A percentile compares a stretch with the other conserved stretches of the same genome.
Conservation (phyloP, 2,329 filamentous ascomycete species). For the Aspergillus sp. region DNA sequence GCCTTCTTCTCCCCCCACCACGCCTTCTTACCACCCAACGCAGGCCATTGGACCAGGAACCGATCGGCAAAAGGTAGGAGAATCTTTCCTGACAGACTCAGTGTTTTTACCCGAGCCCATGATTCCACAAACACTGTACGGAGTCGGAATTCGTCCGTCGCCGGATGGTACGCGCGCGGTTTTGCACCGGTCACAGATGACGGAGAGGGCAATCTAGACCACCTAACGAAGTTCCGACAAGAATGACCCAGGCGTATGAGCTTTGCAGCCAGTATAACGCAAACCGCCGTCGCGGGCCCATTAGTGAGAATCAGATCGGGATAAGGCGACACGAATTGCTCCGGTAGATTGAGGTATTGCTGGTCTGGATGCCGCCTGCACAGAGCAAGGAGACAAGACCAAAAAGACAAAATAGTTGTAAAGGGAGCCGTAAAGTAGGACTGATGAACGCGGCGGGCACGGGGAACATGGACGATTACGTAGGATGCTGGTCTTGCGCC, state of each 20-base stretch:
- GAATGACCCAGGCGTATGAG: conserved; percentile 55
- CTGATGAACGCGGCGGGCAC: conserved; percentile 82
- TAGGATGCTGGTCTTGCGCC: conserved; percentile 44
- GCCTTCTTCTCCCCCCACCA: conserved; percentile 41
- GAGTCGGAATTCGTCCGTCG: conserved; percentile 54
- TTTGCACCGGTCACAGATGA: not conserved
- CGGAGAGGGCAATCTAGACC: not conserved
- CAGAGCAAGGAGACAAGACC: conserved; percentile 61
- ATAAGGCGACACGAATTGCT: conserved; percentile 40
- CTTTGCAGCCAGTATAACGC: conserved; percentile 63
- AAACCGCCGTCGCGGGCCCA: conserved; percentile 82
- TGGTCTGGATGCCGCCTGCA: conserved; percentile 37
- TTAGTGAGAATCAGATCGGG: conserved; percentile 83
- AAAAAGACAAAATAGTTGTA: conserved; percentile 65
- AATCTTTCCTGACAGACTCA: conserved; percentile 83
- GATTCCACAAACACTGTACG: conserved; percentile 85
- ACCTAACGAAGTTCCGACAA: conserved; percentile 6
- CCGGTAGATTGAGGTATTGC: conserved; percentile 16
- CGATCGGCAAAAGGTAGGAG: conserved; percentile 71
- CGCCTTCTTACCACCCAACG: conserved; percentile 52
- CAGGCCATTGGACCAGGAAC: conserved; percentile 79
- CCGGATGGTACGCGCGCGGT: conserved; percentile 16
- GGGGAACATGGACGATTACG: conserved; percentile 66
- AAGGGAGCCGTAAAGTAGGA: conserved; percentile 70
- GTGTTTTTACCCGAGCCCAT: conserved; percentile 77